phyloP scores from a whole-genome alignment of 164 flowering plant species.

The Cinnamomum micranthum region DNA sequence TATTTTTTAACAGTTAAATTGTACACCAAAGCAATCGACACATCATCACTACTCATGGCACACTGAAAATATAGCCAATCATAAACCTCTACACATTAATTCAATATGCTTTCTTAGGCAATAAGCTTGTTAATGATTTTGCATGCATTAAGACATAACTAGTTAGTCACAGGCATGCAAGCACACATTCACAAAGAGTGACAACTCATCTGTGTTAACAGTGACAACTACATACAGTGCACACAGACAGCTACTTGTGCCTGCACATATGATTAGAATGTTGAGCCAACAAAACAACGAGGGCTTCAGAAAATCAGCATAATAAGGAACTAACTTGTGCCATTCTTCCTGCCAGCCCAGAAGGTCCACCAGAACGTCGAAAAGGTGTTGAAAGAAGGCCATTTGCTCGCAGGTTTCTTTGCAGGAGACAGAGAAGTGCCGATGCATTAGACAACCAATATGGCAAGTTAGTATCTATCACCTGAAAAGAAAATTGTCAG shows the following conservation, averaged over 20 bases:
- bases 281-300: background rate
- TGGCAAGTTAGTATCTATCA: slow-evolving; percentile 63
- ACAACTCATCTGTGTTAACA: too few species aligned
- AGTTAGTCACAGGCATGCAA: background rate
- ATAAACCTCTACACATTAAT: background rate
- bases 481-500: slow-evolving; percentile 39
- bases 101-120: background rate
- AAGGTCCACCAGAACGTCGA: slow-evolving; percentile 55
- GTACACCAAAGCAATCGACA: background rate
- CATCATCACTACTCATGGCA: background rate
- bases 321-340: slow-evolving; percentile 32
- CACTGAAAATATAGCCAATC: background rate
- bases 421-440: slow-evolving; percentile 85
- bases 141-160: background rate
- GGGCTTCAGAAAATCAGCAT: background rate
- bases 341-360: slow-evolving; percentile 61
- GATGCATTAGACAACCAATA: slow-evolving; percentile 98
- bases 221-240: background rate
- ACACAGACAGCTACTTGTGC: background rate
- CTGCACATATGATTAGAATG: background rate
- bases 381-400: slow-evolving; percentile 59
- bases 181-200: background rate
- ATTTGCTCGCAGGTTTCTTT: slow-evolving; percentile 66
- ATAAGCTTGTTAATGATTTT: background rate
- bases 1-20: background rate